Conservation (phyloP, 371 early-diverging fungal species). For the Blakeslea trispora region DNA sequence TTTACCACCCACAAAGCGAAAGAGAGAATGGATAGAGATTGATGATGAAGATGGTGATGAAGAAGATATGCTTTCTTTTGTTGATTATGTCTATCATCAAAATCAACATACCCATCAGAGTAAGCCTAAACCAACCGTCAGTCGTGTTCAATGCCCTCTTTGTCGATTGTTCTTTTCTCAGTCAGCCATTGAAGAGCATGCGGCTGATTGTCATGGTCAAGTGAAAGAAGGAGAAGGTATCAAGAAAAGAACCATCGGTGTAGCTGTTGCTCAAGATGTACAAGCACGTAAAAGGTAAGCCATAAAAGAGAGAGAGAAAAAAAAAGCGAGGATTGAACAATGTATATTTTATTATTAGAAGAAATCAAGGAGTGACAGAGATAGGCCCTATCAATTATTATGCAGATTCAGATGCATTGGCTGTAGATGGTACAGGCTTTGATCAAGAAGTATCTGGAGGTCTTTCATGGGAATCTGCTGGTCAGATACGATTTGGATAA, state of each 20-base stretch:
- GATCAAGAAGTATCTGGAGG: slow-evolving; percentile 9
- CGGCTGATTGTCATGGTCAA: slow-evolving; percentile 6
- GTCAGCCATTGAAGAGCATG: slow-evolving; percentile 3
- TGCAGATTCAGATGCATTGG: slow-evolving; percentile 13
- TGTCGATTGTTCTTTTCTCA: slow-evolving; percentile 8
- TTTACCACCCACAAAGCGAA: background rate
- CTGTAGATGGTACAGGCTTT: slow-evolving; percentile 13
- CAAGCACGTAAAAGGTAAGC: slow-evolving; percentile 10
- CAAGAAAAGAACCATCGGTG: slow-evolving; percentile 10
- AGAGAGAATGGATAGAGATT: background rate
- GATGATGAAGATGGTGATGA: background rate
- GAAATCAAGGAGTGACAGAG: slow-evolving; percentile 4
- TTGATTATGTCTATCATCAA: background rate
- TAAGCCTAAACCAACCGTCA: background rate
- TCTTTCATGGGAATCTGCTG: slow-evolving; percentile 14
- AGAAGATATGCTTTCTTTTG: background rate
- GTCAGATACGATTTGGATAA: slow-evolving; percentile 16
- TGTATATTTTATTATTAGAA: too few relatives aligned
- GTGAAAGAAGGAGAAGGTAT: background rate
- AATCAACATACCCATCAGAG: background rate
- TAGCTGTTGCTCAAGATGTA: slow-evolving; percentile 4
- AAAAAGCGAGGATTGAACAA: too few relatives aligned
- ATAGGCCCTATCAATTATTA: slow-evolving; percentile 16
- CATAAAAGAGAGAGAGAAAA: background rate
- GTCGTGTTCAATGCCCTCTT: slow-evolving; percentile 9